Evolutionary conservation across 768 basidiomycete species (phyloP), one percentile per base, ranked within the genome.

Genomic region (Macrolepiota albuminosa): DNA sequence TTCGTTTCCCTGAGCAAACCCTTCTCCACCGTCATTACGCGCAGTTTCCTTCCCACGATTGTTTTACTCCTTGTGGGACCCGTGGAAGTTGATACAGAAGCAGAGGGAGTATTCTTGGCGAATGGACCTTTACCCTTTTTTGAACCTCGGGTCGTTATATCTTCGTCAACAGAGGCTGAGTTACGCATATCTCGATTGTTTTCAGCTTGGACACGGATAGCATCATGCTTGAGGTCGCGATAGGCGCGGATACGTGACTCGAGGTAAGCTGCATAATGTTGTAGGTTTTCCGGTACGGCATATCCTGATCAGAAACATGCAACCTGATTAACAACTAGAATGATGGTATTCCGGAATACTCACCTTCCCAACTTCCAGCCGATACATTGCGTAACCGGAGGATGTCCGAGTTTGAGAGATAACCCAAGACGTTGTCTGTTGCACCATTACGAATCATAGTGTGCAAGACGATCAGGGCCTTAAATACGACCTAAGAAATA

Each of bases 391-490:
- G 82, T 58, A 98, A 75, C 58, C 87, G 82, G 37, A 98, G 76
- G n/a, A 93, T 80, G 65, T 96, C 92, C 2, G 86, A 82, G 37
- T 87, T 83, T 6, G 92, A 87, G 42, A 98, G 82, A 73, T 94
- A 89, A 13, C 84, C 78, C 21, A 98, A 81, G 13, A 98, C 84
- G 69, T 95, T 93, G 77, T 98, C 95, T 6, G 95, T 97, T 2
- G 91, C 83, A n/a, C 97, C 97, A 62, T 92, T 93, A 31, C 97
- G 86, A 70, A 98, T 91, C 92, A 99, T 94, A 36, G 88, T 93
- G 71, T 99, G 97, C 7, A 98, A 78, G 4, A 96, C 93, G 66
- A 99, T 88, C 65, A 98, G 78, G 0, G 95, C 94, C 70, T 99
- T 99, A 84, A 98, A 98, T n/a, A 93, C 95, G 64, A 98, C 83